Conservation (phyloP, 768 basidiomycete genomes). For the Strobilomyces dryophilus region DNA sequence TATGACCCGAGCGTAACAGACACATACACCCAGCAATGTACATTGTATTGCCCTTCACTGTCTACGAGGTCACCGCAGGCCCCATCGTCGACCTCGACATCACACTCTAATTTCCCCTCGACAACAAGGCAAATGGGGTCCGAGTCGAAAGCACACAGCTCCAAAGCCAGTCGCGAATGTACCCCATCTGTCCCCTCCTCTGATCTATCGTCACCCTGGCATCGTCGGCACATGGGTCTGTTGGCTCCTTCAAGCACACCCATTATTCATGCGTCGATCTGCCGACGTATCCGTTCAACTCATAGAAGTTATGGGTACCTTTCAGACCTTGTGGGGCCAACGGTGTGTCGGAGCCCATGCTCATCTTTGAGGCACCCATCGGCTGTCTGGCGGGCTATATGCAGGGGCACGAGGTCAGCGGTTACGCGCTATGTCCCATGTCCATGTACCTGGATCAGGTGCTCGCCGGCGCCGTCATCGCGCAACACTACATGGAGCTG, state of each 20-base stretch:
- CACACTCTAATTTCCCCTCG: too few relatives aligned
- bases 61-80: too few relatives aligned
- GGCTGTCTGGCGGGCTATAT: conserved; percentile 41
- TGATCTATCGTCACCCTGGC: too few relatives aligned
- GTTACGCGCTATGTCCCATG: conserved; percentile 56
- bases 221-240: too few relatives aligned
- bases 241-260: conserved; percentile 40
- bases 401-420: conserved; percentile 54
- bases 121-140: too few relatives aligned
- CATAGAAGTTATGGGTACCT: conserved; percentile 52
- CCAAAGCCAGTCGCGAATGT: too few relatives aligned
- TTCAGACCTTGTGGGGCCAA: conserved; percentile 32
- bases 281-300: conserved; percentile 62
- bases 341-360: background rate
- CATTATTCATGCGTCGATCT: conserved; percentile 43
- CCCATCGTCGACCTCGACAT: too few relatives aligned
- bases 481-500: conserved; percentile 29
- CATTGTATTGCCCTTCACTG: too few relatives aligned
- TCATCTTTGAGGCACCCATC: conserved; percentile 54
- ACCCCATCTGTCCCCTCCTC: too few relatives aligned
- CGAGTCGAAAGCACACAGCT: too few relatives aligned
- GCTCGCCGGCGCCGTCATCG: conserved; percentile 41
- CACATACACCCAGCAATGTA: too few relatives aligned
- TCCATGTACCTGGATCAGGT: conserved; percentile 61
- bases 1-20: too few relatives aligned